Evolutionary conservation across 2,329 filamentous ascomycete species (phyloP).

Genomic region (Sarocladium kiliense): DNA sequence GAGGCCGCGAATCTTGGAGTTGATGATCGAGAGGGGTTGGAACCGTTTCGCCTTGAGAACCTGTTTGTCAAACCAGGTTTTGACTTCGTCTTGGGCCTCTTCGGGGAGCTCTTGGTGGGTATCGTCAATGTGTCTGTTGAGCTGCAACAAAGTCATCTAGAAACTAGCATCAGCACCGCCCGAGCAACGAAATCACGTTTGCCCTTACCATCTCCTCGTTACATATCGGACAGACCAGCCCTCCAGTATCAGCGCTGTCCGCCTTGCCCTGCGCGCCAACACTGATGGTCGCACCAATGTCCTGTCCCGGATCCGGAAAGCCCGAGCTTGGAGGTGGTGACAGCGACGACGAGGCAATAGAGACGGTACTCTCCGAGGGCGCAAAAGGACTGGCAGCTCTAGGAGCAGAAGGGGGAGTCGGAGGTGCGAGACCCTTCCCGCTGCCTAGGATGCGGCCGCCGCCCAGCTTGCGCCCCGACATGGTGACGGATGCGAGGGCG

Average conservation of each 20-base stretch:
- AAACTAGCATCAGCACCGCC: neutral
- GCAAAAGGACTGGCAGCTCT: slow-evolving; percentile 46
- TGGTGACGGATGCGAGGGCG: slow-evolving; percentile 30
- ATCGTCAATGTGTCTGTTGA: slow-evolving; percentile 84
- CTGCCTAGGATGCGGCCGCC: slow-evolving; percentile 88
- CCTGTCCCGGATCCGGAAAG: slow-evolving; percentile 66
- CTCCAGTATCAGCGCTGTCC: slow-evolving; percentile 44
- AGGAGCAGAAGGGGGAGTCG: slow-evolving; percentile 35
- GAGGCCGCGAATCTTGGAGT: slow-evolving; percentile 87
- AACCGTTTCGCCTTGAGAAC: slow-evolving; percentile 91
- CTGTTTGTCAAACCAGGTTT: slow-evolving; percentile 94
- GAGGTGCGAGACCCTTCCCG: slow-evolving; percentile 74
- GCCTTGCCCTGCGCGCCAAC: slow-evolving; percentile 51
- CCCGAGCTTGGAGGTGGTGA: slow-evolving; percentile 60
- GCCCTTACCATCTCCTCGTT: slow-evolving; percentile 86
- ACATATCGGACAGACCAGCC: slow-evolving; percentile 93
- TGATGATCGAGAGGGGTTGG: slow-evolving; percentile 83
- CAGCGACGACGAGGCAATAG: slow-evolving; percentile 64
- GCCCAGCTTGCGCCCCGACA: slow-evolving; percentile 84
- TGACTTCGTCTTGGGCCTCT: slow-evolving; percentile 86
- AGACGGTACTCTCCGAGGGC: slow-evolving; percentile 67
- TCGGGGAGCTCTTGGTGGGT: slow-evolving; percentile 84
- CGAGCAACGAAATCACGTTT: neutral
- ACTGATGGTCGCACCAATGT: slow-evolving; percentile 77
- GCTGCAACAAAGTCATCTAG: slow-evolving; percentile 86